These are phyloP conservation scores for Apiotrichum veenhuisii DNA, from an alignment of 1,284 basidiomycete species.

Conservation along the genomic window DNA sequence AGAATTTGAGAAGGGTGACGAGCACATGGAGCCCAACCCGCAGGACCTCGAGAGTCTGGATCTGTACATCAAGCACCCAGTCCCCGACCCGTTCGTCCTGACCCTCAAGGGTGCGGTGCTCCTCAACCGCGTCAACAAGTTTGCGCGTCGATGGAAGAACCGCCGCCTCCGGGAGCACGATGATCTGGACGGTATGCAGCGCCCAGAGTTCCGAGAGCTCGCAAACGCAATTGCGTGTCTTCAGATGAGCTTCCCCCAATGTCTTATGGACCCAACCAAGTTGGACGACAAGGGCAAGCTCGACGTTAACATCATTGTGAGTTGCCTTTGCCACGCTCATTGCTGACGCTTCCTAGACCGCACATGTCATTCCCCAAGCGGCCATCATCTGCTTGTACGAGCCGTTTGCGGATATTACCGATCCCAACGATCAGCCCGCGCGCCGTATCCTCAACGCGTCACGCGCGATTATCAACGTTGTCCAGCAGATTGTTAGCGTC, in stretches of 20 bases:
- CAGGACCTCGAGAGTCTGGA: constrained; percentile 47
- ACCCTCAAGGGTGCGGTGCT: constrained; percentile 34
- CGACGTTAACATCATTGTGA: constrained; percentile 40
- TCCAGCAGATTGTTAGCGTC: constrained; percentile 36
- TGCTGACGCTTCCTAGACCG: constrained; percentile 23
- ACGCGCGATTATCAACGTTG: constrained; percentile 35
- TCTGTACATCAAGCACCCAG: constrained; percentile 46
- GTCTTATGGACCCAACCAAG: constrained; percentile 26
- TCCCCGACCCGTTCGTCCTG: constrained; percentile 44
- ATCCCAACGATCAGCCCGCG: constrained; percentile 37
- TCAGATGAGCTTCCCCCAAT: constrained; percentile 44
- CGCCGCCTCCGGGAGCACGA: constrained; percentile 39
- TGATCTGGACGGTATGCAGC: constrained; percentile 43
- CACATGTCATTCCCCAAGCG: constrained; percentile 42
- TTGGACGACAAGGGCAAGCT: constrained; percentile 24
- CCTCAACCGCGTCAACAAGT: constrained; percentile 37
- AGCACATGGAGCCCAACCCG: constrained; percentile 40
- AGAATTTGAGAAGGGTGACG: constrained; percentile 34
- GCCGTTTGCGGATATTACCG: constrained; percentile 43
- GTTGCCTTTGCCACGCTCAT: constrained; percentile 1
- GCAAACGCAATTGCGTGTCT: constrained; percentile 44
- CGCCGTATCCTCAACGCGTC: constrained; percentile 37
- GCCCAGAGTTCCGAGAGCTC: constrained; percentile 45
- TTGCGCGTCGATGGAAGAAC: constrained; percentile 46
- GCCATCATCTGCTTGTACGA: constrained; percentile 47